phyloP scores from a whole-genome alignment of 2,329 filamentous ascomycete species.

The Cladosporium oxysporum region DNA sequence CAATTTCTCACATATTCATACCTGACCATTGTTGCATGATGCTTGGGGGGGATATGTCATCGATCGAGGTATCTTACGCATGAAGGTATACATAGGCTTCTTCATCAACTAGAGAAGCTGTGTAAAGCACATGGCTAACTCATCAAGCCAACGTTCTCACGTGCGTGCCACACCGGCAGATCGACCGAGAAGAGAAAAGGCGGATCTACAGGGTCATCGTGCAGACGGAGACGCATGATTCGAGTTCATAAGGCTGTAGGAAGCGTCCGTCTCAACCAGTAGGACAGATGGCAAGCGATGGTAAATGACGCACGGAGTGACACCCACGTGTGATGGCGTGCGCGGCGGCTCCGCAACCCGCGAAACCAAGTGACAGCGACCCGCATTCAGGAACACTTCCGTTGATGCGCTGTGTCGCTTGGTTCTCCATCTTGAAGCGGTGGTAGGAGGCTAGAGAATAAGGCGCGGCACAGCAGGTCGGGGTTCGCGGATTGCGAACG shows the following conservation, averaged over 20 bases:
- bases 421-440: background rate
- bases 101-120: background rate
- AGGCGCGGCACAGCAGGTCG: background rate
- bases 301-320: background rate
- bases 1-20: background rate
- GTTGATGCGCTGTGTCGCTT: background rate
- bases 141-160: background rate
- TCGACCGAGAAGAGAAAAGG: background rate
- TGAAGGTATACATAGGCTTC: background rate
- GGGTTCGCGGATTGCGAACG: conserved; percentile 8
- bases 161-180: background rate
- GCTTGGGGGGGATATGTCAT: background rate
- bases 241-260: conserved; percentile 9
- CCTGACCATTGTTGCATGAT: background rate
- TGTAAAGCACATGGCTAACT: background rate
- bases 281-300: background rate
- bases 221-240: background rate
- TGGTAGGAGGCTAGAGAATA: background rate
- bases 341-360: conserved; percentile 9
- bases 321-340: conserved; percentile 17
- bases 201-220: conserved; percentile 4
- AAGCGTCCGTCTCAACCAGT: background rate
- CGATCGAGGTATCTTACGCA: background rate
- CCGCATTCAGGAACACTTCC: conserved; percentile 18
- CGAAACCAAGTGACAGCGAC: background rate